Conservation (phyloP, 2,329 filamentous ascomycete species). For the Fusarium citri region DNA sequence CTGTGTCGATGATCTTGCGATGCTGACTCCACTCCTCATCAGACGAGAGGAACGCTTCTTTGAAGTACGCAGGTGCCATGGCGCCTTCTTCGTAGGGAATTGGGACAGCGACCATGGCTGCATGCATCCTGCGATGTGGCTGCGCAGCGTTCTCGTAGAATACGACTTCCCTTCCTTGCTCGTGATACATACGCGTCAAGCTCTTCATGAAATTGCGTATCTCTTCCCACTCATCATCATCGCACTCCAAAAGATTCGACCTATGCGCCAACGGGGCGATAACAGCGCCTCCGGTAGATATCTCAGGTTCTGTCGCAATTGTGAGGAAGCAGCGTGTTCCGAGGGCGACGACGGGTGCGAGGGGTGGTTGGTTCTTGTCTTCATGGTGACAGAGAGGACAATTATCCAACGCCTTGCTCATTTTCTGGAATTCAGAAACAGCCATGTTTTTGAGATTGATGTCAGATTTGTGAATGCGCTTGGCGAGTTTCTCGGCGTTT, state of each 20-base stretch:
- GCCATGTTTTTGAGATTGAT: conserved; percentile 88
- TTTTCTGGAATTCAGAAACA: conserved; percentile 88
- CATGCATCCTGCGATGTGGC: conserved; percentile 82
- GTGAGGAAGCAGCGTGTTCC: conserved; percentile 90
- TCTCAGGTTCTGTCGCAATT: conserved; percentile 87
- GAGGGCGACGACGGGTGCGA: conserved; percentile 87
- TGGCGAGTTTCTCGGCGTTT: conserved; percentile 90
- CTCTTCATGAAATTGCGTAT: conserved; percentile 99
- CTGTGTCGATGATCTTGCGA: conserved; percentile 92
- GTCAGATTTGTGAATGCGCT: conserved; percentile 87
- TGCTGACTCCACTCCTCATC: conserved; percentile 98
- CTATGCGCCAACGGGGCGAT: conserved; percentile 91
- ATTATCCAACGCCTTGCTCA: conserved; percentile 84
- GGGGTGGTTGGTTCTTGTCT: conserved; percentile 76
- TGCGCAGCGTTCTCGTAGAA: conserved; percentile 98
- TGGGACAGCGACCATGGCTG: conserved; percentile 86
- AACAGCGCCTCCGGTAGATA: conserved; percentile 84
- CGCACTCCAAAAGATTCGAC: conserved; percentile 93
- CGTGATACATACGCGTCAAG: conserved; percentile 92
- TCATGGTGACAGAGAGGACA: conserved; percentile 96
- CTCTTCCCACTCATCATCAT: conserved; percentile 99
- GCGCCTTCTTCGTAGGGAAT: conserved; percentile 92
- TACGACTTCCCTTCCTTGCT: conserved; percentile 89
- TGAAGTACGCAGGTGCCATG: conserved; percentile 93
- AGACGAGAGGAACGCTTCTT: conserved; percentile 86